phyloP scores from a whole-genome alignment of 2,329 filamentous ascomycete genomes.

The Scedosporium apiospermum region DNA sequence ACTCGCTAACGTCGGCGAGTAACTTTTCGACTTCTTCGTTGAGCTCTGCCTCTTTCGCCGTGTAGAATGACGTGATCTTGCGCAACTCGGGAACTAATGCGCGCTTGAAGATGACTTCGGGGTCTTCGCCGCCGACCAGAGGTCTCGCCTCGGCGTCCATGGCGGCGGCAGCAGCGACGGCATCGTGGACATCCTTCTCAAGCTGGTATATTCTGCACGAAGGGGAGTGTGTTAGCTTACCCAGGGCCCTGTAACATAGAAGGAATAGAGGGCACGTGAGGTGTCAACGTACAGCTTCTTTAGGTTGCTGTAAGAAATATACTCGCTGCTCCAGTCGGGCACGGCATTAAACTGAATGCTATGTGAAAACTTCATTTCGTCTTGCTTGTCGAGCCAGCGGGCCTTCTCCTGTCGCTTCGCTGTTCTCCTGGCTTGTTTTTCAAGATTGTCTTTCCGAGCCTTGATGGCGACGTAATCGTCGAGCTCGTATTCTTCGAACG shows the following conservation, averaged over 20 bases:
- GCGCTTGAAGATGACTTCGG: conserved; percentile 71
- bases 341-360: conserved; percentile 99
- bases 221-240: not conserved
- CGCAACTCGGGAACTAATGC: conserved; percentile 84
- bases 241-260: not conserved
- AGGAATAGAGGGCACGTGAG: conserved; percentile 1
- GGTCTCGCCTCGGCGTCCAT: conserved; percentile 78
- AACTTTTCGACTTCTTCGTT: conserved; percentile 70
- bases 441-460: conserved; percentile 18
- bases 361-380: conserved; percentile 99
- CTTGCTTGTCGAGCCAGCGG: conserved; percentile 58
- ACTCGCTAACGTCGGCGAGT: conserved; percentile 62
- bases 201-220: conserved; percentile 78
- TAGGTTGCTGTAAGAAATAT: conserved; percentile 96
- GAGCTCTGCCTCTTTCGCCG: conserved; percentile 80
- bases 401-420: conserved; percentile 53
- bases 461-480: conserved; percentile 26
- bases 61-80: conserved; percentile 88
- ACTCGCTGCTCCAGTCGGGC: conserved; percentile 98
- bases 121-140: conserved; percentile 63
- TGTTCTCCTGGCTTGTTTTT: conserved; percentile 23
- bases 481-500: conserved; percentile 26
- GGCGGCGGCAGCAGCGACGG: conserved; percentile 39
- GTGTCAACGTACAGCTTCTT: conserved; percentile 75
- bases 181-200: conserved; percentile 69